A percentile compares a stretch with the other conserved stretches of the same genome.
Conservation (phyloP, 1,139 yeast species). For the Barnettozyma hawaiiensis region DNA sequence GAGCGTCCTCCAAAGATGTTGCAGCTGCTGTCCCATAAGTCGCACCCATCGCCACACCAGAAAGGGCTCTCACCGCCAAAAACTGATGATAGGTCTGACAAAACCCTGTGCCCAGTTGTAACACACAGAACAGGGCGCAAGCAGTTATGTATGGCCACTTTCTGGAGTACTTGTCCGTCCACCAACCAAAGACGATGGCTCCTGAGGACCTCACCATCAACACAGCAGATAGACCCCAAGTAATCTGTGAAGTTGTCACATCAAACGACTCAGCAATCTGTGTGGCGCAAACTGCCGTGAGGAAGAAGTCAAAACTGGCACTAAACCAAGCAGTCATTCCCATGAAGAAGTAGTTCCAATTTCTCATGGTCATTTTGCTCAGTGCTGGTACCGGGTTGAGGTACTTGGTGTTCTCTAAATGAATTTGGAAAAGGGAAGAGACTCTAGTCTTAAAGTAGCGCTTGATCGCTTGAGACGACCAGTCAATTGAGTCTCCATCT, state of each 20-base stretch:
- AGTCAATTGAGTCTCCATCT: constrained; percentile 21
- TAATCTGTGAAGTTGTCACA: constrained; percentile 37
- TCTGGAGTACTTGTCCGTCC: constrained; percentile 46
- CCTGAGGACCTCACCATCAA: constrained; percentile 54
- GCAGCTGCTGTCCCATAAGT: constrained; percentile 42
- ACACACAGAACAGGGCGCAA: constrained; percentile 35
- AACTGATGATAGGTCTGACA: constrained; percentile 43
- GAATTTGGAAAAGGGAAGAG: constrained; percentile 24
- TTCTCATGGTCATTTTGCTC: constrained; percentile 28
- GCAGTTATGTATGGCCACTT: constrained; percentile 44
- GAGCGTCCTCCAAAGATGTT: constrained; percentile 41
- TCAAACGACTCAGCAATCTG: constrained; percentile 39
- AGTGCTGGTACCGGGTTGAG: constrained; percentile 35
- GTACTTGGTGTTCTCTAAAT: constrained; percentile 14
- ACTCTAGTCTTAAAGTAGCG: constrained; percentile 25
- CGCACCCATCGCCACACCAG: constrained; percentile 46
- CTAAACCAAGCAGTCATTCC: constrained; percentile 48
- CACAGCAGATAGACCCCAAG: constrained; percentile 56
- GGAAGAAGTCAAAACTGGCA: constrained; percentile 49
- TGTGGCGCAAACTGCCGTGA: constrained; percentile 41
- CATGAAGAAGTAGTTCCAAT: constrained; percentile 41
- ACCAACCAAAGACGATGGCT: constrained; percentile 46
- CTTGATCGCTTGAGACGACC: constrained; percentile 19
- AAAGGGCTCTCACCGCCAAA: constrained; percentile 42
- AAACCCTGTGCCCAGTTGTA: constrained; percentile 50